phyloP scores from a whole-genome alignment of 805 yeast genomes.

The Candida namnaoensis region DNA sequence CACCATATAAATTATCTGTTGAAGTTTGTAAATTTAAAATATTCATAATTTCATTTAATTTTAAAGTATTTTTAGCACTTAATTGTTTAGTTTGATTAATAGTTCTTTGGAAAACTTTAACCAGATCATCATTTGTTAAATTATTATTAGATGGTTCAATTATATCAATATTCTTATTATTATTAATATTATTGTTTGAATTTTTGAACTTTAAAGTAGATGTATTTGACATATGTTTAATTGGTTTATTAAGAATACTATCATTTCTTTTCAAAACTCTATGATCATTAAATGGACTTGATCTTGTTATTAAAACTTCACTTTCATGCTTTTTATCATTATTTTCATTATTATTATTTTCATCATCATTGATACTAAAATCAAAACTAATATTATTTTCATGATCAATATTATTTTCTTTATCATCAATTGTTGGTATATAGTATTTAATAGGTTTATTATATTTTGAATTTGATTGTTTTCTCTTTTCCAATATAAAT shows the following conservation, averaged over 20 bases:
- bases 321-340: too few species aligned
- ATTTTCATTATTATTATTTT: neutral
- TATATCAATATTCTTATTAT: too few species aligned
- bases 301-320: neutral
- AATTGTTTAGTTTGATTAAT: neutral
- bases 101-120: neutral
- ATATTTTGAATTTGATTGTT: constrained; percentile 29
- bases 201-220: too few species aligned
- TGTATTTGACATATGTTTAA: too few species aligned
- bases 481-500: constrained; percentile 11
- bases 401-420: neutral
- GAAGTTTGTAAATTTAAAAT: too few species aligned
- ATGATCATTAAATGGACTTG: neutral
- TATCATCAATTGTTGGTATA: constrained; percentile 21
- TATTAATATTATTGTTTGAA: too few species aligned
- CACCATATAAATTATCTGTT: too few species aligned
- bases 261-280: neutral
- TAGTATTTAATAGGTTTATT: constrained; percentile 18
- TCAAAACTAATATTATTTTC: constrained; percentile 11
- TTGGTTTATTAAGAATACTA: neutral
- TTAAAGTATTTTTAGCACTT: neutral
- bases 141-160: too few species aligned
- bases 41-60: neutral
- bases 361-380: constrained; percentile 6
- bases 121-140: too few species aligned